Base-by-base conservation (phyloP, 495 filamentous ascomycete species). In the Penicillium antarcticum region DNA sequence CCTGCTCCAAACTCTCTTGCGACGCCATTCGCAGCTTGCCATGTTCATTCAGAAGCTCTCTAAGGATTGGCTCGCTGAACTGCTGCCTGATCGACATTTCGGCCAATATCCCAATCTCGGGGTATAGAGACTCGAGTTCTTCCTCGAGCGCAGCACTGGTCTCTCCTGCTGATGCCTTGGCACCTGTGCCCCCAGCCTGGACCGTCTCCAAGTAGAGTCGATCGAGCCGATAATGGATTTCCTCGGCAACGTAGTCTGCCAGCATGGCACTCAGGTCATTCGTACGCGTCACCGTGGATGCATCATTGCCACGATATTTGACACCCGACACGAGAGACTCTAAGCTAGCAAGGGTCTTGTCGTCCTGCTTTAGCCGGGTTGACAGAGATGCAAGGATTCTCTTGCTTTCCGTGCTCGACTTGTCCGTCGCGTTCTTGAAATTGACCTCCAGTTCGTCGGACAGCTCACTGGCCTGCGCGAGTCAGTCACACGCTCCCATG, bases 1-100 rank as follows among this genome's bases (percentile, higher is more conserved):
- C 74, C 53, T 56, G 51, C 51, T 72, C 65, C 35, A 75, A 41
- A 18, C 66, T 72, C 16, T 70, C 45, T 41, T 70, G 61, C 3
- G 62, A 68, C 2, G 51, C 52, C 29, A 58, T 58, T 16, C 60
- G 64, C 49, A 71, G 55, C 31, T 69, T 57, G 42, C 53, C 61
- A 19, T 71, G 67, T 24, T 64, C 59, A 26, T 63, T 58, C 31
- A 65, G 59, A 29, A 77, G 61, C 45, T 68, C 70, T 1, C 59
- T 68, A 3, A 84, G 66, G 13, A 83, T 81, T 1, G 80, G 82
- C 52, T 80, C 73, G 4, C 80, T 64, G 55, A 77, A 82, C 56
- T 84, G 77, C 48, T 86, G 81, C 58, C 80, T 78, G 1, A 75
- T 73, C 19, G 80, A 78, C 74, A 87, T 81, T 51, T 85, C 79